Conservation (phyloP, 2,329 filamentous ascomycete genomes). For the Fusarium pseudonygamai region DNA sequence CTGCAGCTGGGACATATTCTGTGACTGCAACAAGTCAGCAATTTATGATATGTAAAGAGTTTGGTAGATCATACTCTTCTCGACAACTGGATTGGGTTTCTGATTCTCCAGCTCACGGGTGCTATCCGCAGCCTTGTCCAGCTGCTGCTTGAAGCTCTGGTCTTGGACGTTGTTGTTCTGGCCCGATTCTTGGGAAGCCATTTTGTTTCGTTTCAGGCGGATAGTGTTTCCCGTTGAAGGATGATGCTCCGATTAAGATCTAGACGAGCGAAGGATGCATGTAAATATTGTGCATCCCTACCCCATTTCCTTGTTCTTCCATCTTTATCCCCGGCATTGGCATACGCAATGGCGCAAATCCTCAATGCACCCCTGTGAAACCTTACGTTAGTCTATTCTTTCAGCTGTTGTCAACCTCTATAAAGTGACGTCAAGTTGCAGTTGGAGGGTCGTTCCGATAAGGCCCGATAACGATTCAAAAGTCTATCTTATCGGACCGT, state of each 20-base stretch:
- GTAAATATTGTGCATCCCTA: constrained; percentile 9
- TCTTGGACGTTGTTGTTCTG: constrained; percentile 13
- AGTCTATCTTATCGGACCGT: constrained; percentile 38
- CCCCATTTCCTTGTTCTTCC: constrained; percentile 24
- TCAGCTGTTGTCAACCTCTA: neutral
- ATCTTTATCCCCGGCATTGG: constrained; percentile 21
- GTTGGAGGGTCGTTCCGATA: constrained; percentile 28
- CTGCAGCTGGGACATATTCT: constrained; percentile 55
- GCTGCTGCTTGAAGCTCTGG: constrained; percentile 54
- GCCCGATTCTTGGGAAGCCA: constrained; percentile 26
- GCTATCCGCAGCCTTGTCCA: constrained; percentile 54
- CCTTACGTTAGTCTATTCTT: constrained; percentile 6
- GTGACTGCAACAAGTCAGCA: constrained; percentile 47
- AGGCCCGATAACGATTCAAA: constrained; percentile 35
- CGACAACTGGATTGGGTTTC: constrained; percentile 50
- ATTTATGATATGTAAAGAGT: neutral
- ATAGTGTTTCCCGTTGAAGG: constrained; percentile 8
- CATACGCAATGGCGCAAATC: constrained; percentile 39
- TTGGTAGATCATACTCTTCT: constrained; percentile 51
- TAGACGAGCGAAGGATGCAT: neutral
- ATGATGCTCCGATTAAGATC: constrained; percentile 1
- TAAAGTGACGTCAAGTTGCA: constrained; percentile 38
- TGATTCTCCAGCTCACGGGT: constrained; percentile 42
- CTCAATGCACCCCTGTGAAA: constrained; percentile 24
- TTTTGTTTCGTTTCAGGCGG: neutral